A percentile compares a stretch with the other conserved stretches of the same genome.
phyloP scores from a whole-genome alignment of 2,329 filamentous ascomycete genomes.

The Beauveria australis region DNA sequence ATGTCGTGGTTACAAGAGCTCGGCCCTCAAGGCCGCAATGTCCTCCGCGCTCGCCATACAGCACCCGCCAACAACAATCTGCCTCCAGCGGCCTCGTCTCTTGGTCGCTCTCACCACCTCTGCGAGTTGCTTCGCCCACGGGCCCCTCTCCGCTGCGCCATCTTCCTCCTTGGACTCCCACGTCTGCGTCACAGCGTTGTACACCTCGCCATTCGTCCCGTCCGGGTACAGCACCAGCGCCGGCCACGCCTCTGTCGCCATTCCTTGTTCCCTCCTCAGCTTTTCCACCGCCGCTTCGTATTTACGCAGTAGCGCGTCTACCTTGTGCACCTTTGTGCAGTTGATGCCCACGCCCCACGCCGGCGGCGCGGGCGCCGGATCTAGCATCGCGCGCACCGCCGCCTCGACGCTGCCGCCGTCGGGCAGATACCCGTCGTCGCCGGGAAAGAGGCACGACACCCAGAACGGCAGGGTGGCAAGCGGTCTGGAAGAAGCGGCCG shows the following conservation, averaged over 20 bases:
- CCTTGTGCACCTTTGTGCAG: slow-evolving; percentile 58
- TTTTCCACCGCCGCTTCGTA: slow-evolving; percentile 41
- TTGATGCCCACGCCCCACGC: slow-evolving; percentile 60
- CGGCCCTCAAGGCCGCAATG: slow-evolving; percentile 20
- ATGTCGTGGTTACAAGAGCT: not conserved
- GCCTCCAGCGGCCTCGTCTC: slow-evolving; percentile 31
- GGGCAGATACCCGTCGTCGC: slow-evolving; percentile 42
- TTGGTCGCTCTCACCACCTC: slow-evolving; percentile 30
- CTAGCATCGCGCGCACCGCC: slow-evolving; percentile 31
- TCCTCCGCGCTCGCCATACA: slow-evolving; percentile 38
- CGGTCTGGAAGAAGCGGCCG: not conserved
- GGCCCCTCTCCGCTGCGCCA: slow-evolving; percentile 16
- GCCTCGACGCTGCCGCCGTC: slow-evolving; percentile 40
- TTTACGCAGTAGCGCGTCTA: slow-evolving; percentile 44
- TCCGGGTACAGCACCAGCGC: slow-evolving; percentile 59
- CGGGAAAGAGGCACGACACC: slow-evolving; percentile 56
- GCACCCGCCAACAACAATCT: slow-evolving; percentile 44
- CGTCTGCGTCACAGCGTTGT: slow-evolving; percentile 53
- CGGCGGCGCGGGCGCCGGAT: slow-evolving; percentile 14
- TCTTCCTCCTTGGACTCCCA: slow-evolving; percentile 44
- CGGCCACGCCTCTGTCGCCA: slow-evolving; percentile 33
- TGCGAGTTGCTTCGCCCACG: slow-evolving; percentile 40
- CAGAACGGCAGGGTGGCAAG: slow-evolving; percentile 39
- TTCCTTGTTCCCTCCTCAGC: slow-evolving; percentile 28
- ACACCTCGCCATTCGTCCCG: slow-evolving; percentile 59